Percentiles rank a stretch among this genome's conserved stretches.
These are phyloP conservation scores for Alternaria longipes DNA, from an alignment of 2,329 filamentous ascomycete species.

Conservation along the genomic window DNA sequence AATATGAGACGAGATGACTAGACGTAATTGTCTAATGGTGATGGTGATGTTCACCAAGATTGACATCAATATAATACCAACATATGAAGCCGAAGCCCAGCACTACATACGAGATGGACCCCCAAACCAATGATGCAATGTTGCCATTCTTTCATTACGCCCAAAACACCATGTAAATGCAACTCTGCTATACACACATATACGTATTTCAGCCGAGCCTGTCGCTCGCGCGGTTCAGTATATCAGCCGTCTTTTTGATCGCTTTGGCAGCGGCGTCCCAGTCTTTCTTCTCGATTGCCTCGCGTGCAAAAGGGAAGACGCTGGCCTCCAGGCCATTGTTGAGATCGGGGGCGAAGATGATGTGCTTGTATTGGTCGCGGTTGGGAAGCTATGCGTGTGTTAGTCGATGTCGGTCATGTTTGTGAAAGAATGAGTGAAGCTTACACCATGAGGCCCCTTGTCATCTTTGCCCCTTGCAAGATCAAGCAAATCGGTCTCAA, in stretches of 20 bases:
- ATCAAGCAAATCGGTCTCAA: slow-evolving; percentile 87
- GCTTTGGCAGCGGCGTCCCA: slow-evolving; percentile 74
- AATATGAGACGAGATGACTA: not conserved
- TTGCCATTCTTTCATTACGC: not conserved
- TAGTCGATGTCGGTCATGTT: not conserved
- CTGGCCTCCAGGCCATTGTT: slow-evolving; percentile 74
- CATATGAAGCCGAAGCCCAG: not conserved
- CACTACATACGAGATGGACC: not conserved
- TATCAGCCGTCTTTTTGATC: slow-evolving; percentile 75
- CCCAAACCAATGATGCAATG: not conserved
- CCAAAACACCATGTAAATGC: slow-evolving; percentile 5
- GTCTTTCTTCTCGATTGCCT: slow-evolving; percentile 76
- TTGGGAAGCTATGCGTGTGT: slow-evolving; percentile 67
- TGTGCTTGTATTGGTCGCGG: slow-evolving; percentile 92
- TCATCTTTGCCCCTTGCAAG: slow-evolving; percentile 64
- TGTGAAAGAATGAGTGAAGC: slow-evolving; percentile 43
- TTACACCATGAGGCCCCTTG: slow-evolving; percentile 66
- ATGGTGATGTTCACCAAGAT: not conserved
- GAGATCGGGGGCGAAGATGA: slow-evolving; percentile 83
- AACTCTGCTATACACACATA: slow-evolving; percentile 4
- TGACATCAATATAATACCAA: not conserved
- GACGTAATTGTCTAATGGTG: not conserved
- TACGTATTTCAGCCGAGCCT: slow-evolving; percentile 44
- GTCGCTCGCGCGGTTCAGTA: slow-evolving; percentile 69
- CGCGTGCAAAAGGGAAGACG: slow-evolving; percentile 84